Conservation (phyloP, 148 eudicot species). For the Silene uniflora region DNA sequence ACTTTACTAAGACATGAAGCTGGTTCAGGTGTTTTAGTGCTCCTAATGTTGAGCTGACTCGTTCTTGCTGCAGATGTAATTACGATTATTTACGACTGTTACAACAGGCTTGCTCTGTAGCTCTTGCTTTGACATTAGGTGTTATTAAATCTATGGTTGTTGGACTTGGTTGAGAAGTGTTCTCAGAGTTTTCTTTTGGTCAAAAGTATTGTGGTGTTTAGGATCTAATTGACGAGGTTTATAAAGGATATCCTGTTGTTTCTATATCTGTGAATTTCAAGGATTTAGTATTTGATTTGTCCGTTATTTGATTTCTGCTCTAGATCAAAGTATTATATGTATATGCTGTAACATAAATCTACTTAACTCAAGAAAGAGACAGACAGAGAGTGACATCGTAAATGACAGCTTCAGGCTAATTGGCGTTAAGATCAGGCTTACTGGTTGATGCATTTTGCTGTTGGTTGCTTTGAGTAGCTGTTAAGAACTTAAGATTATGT, state of each 20-base stretch:
- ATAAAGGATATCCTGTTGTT: neutral
- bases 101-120: neutral
- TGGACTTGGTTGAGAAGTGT: neutral
- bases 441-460: neutral
- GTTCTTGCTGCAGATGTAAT: constrained; percentile 6
- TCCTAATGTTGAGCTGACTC: constrained; percentile 15
- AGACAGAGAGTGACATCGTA: neutral
- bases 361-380: neutral
- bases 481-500: neutral
- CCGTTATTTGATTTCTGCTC: neutral
- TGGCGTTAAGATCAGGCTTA: neutral
- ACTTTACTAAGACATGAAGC: constrained; percentile 6
- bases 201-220: neutral
- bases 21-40: constrained; percentile 17
- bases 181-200: neutral
- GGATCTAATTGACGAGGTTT: neutral
- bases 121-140: neutral
- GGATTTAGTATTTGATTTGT: neutral
- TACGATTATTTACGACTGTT: constrained; percentile 1
- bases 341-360: neutral
- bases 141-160: neutral
- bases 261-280: neutral
- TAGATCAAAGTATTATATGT: neutral
- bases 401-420: neutral
- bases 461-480: neutral